A percentile compares a stretch with the other conserved stretches of the same genome.
Evolutionary conservation across 106 monocot species (phyloP).

Genomic region (Agapanthus africanus): DNA sequence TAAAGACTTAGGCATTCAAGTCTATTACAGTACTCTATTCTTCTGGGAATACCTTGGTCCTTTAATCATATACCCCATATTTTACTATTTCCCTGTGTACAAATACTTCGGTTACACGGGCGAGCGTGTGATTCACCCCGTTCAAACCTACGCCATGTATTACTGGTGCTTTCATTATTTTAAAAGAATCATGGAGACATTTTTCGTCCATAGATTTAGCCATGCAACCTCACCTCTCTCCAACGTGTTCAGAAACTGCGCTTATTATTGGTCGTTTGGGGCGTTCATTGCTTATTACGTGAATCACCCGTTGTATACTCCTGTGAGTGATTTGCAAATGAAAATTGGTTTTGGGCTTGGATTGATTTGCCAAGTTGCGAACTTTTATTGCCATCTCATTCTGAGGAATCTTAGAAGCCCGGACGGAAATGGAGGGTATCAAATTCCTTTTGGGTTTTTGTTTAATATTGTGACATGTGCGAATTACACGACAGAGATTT

Average conservation of each 20-base stretch:
- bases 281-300: constrained; percentile 76
- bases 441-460: constrained; percentile 32
- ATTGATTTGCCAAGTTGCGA: constrained; percentile 64
- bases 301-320: constrained; percentile 77
- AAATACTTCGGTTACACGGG: constrained; percentile 77
- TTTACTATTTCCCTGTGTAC: constrained; percentile 81
- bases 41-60: constrained; percentile 93
- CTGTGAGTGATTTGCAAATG: constrained; percentile 65
- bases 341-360: constrained; percentile 80
- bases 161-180: constrained; percentile 93
- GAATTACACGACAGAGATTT: constrained; percentile 56
- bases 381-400: constrained; percentile 76
- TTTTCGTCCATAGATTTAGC: constrained; percentile 92
- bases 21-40: constrained; percentile 79
- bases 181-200: constrained; percentile 88
- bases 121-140: constrained; percentile 51
- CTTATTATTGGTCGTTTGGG: constrained; percentile 87
- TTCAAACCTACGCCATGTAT: constrained; percentile 81
- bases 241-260: constrained; percentile 87
- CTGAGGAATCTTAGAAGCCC: constrained; percentile 43
- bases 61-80: constrained; percentile 73
- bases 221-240: constrained; percentile 91
- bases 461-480: constrained; percentile 54
- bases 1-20: constrained; percentile 81
- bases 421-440: constrained; percentile 22